phyloP scores from a whole-genome alignment of 2,329 filamentous ascomycete genomes.

The Diaporthe citri region DNA sequence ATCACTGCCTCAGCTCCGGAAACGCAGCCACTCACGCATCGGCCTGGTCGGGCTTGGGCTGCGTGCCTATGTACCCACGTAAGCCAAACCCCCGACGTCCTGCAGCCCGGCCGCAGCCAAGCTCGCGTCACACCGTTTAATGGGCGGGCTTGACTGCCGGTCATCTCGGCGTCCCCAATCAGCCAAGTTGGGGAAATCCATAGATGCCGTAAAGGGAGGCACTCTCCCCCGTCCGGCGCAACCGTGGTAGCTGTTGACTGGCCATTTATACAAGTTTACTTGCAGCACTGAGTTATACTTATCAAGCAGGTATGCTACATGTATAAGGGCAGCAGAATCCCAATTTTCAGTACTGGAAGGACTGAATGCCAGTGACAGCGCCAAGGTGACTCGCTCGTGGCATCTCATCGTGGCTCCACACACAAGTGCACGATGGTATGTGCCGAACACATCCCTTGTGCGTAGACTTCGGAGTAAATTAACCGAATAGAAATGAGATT shows the following conservation, averaged over 20 bases:
- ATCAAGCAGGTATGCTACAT: no score
- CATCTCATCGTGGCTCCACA: no score
- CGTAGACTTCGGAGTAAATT: no score
- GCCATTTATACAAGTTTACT: no score
- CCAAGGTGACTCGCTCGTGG: no score
- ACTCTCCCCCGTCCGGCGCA: neutral
- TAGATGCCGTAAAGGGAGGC: neutral
- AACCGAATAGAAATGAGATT: no score
- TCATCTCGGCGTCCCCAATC: conserved; percentile 24
- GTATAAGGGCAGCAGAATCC: no score
- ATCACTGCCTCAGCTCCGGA: conserved; percentile 26
- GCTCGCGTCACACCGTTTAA: conserved; percentile 19
- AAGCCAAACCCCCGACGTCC: conserved; percentile 8
- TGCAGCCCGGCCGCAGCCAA: conserved; percentile 23
- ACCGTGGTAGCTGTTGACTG: neutral
- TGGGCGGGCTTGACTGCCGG: conserved; percentile 19
- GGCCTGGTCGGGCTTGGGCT: conserved; percentile 5
- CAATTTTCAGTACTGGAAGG: no score
- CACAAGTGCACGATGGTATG: no score
- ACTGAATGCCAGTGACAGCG: no score
- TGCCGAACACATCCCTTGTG: no score
- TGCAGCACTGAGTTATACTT: no score
- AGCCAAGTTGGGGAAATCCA: conserved; percentile 28
- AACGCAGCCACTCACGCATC: conserved; percentile 15
- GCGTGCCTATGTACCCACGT: conserved; percentile 1